Base-by-base conservation (phyloP, 1,284 basidiomycete genomes). In the Mycosarcoma maydis region DNA sequence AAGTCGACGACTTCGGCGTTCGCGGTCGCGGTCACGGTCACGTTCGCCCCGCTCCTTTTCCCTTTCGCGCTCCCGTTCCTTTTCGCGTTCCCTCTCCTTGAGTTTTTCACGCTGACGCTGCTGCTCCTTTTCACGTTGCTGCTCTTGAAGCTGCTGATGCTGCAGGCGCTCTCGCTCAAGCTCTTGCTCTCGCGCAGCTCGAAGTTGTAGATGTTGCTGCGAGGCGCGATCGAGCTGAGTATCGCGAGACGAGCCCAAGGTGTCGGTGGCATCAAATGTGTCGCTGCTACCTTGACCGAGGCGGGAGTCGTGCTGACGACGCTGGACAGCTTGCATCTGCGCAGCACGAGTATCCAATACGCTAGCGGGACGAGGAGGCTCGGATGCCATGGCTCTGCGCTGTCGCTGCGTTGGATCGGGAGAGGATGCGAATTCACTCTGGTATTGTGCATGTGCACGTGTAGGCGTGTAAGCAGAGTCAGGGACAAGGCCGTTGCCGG, bases 1-100 rank as follows among this genome's bases (percentile, higher is more conserved):
- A 39, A 73, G 75, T 60, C 77, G 52, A 5, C 78, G 68, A 36
- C 67, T 65, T 33, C 73, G 58, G 9, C 71, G 64, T 29, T 75
- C 71, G 36, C 71, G 32, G 13, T 37, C 34, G 19, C 34, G 59
- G 13, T 75, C 73, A 9, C 66, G 51, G 9, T 65, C 73, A 17
- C 67, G 49, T 6, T 72, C 72, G n/a, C 56, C 43, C 13, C 58
- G 48, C 45, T 73, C 60, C 20, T 54, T 49, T 38, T 70, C 51
- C 42, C 52, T 61, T 34, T 58, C 55, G 5, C 52, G 50, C 37
- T 72, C 73, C 14, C 55, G 52, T 14, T 71, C 68, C 26, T 47
- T 46, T 40, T 73, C 60, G 29, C 67, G 54, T 33, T 70, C 56
- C 26, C 38, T 50, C 20, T 52, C 56, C 33, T 58, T 58, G 17